Evolutionary conservation across 805 yeast genomes (phyloP).

Genomic region (Schwanniomyces vanrijiae): DNA sequence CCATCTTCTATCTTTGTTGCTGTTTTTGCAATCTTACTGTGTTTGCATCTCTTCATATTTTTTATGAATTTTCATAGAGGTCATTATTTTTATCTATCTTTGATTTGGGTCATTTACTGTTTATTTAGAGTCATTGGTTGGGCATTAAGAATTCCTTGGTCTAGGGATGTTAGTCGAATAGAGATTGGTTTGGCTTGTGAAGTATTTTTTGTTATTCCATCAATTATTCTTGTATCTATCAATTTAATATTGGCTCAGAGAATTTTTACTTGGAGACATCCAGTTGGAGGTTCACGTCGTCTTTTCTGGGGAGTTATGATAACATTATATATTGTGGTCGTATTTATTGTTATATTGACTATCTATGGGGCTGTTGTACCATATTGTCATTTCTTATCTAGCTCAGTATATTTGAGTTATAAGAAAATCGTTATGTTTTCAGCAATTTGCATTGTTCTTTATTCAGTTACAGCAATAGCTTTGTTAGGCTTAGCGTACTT

Average conservation of each 20-base stretch:
- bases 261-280: conserved; percentile 75
- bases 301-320: conserved; percentile 53
- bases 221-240: conserved; percentile 56
- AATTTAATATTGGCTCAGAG: conserved; percentile 70
- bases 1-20: conserved; percentile 61
- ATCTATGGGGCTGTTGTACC: conserved; percentile 64
- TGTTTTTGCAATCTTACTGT: conserved; percentile 47
- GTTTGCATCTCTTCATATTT: conserved; percentile 50
- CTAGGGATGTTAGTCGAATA: conserved; percentile 45
- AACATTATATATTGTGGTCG: conserved; percentile 50
- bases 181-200: conserved; percentile 55
- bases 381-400: conserved; percentile 53
- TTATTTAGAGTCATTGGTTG: conserved; percentile 58
- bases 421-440: conserved; percentile 52
- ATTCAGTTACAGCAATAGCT: conserved; percentile 52
- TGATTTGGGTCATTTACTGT: conserved; percentile 56
- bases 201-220: conserved; percentile 56
- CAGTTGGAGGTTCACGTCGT: conserved; percentile 58
- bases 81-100: conserved; percentile 57
- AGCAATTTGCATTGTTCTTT: conserved; percentile 34
- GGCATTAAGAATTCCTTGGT: conserved; percentile 60
- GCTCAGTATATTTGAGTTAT: conserved; percentile 47
- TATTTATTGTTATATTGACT: conserved; percentile 65
- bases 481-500: conserved; percentile 53
- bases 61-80: conserved; percentile 49